Evolutionary conservation across 2,329 filamentous ascomycete species (phyloP), one percentile per base, ranked within the genome.

Genomic region (Sordariomycetes sp.): DNA sequence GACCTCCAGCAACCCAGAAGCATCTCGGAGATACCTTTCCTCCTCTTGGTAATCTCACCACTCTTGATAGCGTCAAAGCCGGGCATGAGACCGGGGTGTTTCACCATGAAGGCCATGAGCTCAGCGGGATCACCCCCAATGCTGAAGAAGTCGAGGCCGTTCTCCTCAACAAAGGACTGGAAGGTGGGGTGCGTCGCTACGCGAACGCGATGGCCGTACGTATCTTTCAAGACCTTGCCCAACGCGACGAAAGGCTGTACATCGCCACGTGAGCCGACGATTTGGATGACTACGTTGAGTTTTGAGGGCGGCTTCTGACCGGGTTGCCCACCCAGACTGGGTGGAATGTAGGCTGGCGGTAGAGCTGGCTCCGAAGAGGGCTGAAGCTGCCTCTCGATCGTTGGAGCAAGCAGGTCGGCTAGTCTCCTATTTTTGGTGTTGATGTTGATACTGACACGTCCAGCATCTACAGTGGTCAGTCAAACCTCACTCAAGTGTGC

Each of bases 91-190:
- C 86, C 84, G 0, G 86, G 85, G 45, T 92, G 83, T 56, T 88
- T 88, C 30, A 92, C 86, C 86, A 93, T 93, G 48, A 90, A 93
- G 4, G 86, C 84, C 82, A 86, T 87, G 28, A 86, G 63, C 47
- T 83, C 73, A 2, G 77, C 71, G 2, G 82, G 82, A 50, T 87
- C 80, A 3, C 82, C 82, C n/a, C 82, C 81, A 33, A 86, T 82
- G 40, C 61, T 72, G 54, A 82, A 86, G 54, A 86, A 88, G 46
- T 87, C 83, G 11, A 88, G 66, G 1, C 70, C 79, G 50, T 79
- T 77, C 34, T 82, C 73, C 39, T 77, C 70, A 4, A 87, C 76
- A 43, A 86, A 84, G 1, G 63, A 54, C 43, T 75, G 66, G 45
- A 88, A 88, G 3, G 68, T 75, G 4, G 70, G 57, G 47, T 88